Evolutionary conservation across 106 monocot species (phyloP).

Genomic region (Alisma plantagoaquatica): DNA sequence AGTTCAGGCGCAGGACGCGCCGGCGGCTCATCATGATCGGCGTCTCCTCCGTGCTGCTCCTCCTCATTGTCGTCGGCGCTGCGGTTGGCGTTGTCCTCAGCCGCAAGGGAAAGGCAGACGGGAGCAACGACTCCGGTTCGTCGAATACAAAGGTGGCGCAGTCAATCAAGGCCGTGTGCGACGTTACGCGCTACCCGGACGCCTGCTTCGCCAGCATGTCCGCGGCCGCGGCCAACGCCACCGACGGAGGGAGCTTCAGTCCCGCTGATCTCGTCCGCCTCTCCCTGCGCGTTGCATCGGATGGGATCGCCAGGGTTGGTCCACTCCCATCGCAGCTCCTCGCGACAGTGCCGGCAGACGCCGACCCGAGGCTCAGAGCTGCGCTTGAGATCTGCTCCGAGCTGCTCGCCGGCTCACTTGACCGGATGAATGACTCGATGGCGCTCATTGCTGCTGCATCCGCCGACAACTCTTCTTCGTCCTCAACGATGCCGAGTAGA

Average conservation of each 20-base stretch:
- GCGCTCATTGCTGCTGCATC: too few relatives aligned
- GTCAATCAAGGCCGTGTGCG: constrained; percentile 54
- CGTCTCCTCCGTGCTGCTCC: constrained; percentile 24
- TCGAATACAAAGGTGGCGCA: constrained; percentile 1
- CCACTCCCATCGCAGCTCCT: not conserved
- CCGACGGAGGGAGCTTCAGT: too few relatives aligned
- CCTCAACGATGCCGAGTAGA: too few relatives aligned
- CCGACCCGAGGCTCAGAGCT: constrained; percentile 10
- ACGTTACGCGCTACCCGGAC: constrained; percentile 35
- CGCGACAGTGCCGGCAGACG: not conserved
- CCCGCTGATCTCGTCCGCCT: constrained; percentile 50
- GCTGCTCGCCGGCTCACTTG: too few relatives aligned
- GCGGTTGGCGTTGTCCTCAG: constrained; percentile 10
- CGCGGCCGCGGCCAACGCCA: constrained; percentile 17
- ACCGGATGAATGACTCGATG: too few relatives aligned
- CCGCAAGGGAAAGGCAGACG: not conserved
- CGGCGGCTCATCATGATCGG: constrained; percentile 33
- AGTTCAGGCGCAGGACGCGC: constrained; percentile 26
- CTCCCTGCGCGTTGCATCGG: constrained; percentile 34
- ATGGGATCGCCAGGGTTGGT: constrained; percentile 3
- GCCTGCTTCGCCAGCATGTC: constrained; percentile 54
- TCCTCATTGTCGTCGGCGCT: constrained; percentile 28
- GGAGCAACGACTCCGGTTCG: not conserved
- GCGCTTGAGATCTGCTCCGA: too few relatives aligned
- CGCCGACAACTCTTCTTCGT: too few relatives aligned